A percentile compares a stretch with the other conserved stretches of the same genome.
Conservation (phyloP, 306 rosid species). For the Potentilla sterilis region DNA sequence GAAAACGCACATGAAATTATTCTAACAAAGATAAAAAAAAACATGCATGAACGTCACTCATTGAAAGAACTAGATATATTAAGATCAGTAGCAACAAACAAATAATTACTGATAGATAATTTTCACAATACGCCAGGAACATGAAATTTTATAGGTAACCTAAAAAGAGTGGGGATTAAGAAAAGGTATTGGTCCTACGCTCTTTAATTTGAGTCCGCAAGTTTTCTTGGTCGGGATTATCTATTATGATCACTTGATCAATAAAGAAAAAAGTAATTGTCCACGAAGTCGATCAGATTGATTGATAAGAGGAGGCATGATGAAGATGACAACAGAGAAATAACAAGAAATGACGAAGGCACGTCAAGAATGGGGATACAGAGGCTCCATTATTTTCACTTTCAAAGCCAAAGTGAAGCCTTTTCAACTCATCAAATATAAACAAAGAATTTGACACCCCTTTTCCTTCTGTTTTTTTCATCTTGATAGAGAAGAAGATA, state of each 20-base stretch:
- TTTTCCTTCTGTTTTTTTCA: background rate
- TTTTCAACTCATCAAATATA: background rate
- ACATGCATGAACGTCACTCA: background rate
- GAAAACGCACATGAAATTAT: background rate
- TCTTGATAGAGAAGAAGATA: background rate
- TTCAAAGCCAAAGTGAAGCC: background rate
- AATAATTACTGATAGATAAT: background rate
- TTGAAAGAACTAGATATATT: background rate
- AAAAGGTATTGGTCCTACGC: constrained; percentile 17
- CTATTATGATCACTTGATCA: background rate
- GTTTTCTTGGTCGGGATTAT: background rate
- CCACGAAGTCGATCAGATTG: background rate
- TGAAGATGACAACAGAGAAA: background rate
- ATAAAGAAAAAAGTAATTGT: background rate
- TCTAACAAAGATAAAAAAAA: background rate
- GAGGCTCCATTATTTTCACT: background rate
- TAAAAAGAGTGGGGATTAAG: constrained; percentile 17
- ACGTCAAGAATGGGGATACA: background rate
- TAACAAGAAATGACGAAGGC: background rate
- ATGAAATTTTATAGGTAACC: background rate
- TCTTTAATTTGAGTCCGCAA: constrained; percentile 23
- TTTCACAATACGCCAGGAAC: background rate
- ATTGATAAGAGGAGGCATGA: background rate
- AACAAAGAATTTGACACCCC: background rate
- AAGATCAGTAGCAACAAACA: background rate